Conservation (phyloP, 1,139 yeast genomes). For the Kodamaea suecica region DNA sequence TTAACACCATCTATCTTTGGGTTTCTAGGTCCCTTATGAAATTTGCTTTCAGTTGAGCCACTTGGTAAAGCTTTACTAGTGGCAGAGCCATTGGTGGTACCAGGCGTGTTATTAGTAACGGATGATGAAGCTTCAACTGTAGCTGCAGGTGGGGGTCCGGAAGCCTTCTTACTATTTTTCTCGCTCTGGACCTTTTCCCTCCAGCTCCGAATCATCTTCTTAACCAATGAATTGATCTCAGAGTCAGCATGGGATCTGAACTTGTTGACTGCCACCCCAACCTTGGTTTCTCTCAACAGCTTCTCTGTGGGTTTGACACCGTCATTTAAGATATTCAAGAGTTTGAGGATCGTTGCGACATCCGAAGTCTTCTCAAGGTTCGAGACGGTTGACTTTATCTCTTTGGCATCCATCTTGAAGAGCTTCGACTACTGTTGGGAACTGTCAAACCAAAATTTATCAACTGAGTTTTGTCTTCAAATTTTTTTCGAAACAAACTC, state of each 20-base stretch:
- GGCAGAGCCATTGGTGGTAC: conserved; percentile 4
- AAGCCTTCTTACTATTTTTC: conserved; percentile 45
- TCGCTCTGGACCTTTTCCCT: conserved; percentile 84
- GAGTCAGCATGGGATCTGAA: conserved; percentile 65
- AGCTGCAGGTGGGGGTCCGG: too few relatives aligned
- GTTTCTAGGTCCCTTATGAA: conserved; percentile 57
- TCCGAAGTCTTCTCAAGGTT: conserved; percentile 73
- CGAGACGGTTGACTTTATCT: conserved; percentile 66
- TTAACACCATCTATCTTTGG: conserved; percentile 79
- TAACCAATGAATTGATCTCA: conserved; percentile 69
- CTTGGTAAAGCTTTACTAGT: too few relatives aligned
- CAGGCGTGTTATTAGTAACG: conserved; percentile 2
- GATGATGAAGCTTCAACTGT: conserved; percentile 1
- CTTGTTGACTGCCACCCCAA: conserved; percentile 96
- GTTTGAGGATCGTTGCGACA: conserved; percentile 62
- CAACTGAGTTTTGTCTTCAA: too few relatives aligned
- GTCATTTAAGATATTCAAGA: conserved; percentile 62
- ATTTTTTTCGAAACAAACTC: too few relatives aligned
- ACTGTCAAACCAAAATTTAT: too few relatives aligned
- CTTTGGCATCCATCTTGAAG: conserved; percentile 80
- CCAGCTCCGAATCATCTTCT: conserved; percentile 83
- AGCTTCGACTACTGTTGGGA: too few relatives aligned
- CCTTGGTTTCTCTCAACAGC: conserved; percentile 85
- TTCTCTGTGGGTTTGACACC: conserved; percentile 84
- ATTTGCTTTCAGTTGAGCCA: conserved; percentile 20